These are phyloP conservation scores for Trametes hirsuta DNA, from an alignment of 1,284 basidiomycete genomes.

Conservation along the genomic window DNA sequence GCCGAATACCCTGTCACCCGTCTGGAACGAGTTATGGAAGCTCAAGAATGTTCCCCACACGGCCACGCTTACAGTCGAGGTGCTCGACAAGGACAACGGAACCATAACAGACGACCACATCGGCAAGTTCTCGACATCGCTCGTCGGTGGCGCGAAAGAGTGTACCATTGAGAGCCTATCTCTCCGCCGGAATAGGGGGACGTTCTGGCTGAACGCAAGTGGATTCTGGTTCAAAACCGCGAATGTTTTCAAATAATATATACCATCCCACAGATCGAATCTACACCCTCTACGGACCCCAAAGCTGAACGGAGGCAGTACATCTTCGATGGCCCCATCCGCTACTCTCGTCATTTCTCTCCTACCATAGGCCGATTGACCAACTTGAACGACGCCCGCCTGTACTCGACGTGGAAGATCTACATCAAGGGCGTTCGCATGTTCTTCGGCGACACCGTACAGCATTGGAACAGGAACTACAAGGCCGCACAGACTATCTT, in stretches of 20 bases:
- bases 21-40: conserved; percentile 77
- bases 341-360: conserved; percentile 69
- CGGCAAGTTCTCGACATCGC: conserved; percentile 60
- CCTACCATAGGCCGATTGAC: conserved; percentile 67
- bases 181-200: conserved; percentile 53
- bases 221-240: too few relatives aligned
- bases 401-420: conserved; percentile 84
- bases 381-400: conserved; percentile 58
- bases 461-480: conserved; percentile 69
- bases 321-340: conserved; percentile 73
- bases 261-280: conserved; percentile 42
- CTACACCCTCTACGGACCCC: conserved; percentile 39
- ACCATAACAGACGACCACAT: conserved; percentile 62
- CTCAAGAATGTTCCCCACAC: conserved; percentile 69
- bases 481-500: conserved; percentile 74
- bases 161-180: conserved; percentile 56
- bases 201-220: conserved; percentile 69
- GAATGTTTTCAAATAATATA: too few relatives aligned
- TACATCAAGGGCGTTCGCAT: conserved; percentile 62
- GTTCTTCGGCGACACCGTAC: conserved; percentile 62
- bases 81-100: conserved; percentile 70
- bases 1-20: conserved; percentile 56
- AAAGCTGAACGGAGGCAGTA: conserved; percentile 51
- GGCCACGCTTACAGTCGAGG: conserved; percentile 58
- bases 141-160: conserved; percentile 63